These are phyloP conservation scores for Skeletonema menzelii DNA, from an alignment of 108 stramenopile genomes.

Conservation along the genomic window DNA sequence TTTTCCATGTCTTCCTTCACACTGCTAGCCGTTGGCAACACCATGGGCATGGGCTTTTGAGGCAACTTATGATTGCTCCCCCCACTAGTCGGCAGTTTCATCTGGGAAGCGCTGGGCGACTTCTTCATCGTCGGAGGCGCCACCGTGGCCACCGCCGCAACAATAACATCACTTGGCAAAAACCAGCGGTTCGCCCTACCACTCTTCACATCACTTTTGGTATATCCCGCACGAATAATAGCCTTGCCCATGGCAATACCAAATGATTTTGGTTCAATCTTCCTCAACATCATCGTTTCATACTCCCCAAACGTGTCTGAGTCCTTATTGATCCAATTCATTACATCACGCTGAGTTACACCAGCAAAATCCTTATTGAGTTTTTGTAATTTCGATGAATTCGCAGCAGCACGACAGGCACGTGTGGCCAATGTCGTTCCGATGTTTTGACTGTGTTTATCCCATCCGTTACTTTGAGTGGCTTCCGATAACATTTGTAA, in stretches of 20 bases:
- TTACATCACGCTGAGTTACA: slow-evolving; percentile 16
- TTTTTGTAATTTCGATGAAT: background rate
- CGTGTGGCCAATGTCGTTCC: slow-evolving; percentile 18
- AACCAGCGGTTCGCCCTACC: slow-evolving; percentile 19
- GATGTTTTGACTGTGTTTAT: slow-evolving; percentile 10
- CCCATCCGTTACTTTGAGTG: slow-evolving; percentile 8
- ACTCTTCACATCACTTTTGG: slow-evolving; percentile 10
- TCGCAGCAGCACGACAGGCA: slow-evolving; percentile 17
- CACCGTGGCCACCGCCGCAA: background rate
- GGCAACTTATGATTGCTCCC: background rate
- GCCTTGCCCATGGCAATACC: slow-evolving; percentile 27
- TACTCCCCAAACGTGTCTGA: slow-evolving; percentile 13
- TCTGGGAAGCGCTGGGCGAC: background rate
- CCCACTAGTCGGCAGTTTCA: background rate
- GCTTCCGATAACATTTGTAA: background rate
- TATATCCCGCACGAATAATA: slow-evolving; percentile 19
- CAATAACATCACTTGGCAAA: slow-evolving; percentile 3
- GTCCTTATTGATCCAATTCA: slow-evolving; percentile 14
- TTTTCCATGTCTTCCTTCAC: background rate
- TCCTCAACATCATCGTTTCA: slow-evolving; percentile 13
- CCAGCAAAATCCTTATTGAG: background rate
- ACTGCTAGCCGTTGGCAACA: background rate
- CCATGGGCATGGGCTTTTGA: background rate
- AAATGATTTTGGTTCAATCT: slow-evolving; percentile 22
- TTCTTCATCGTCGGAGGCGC: background rate